Conservation (phyloP, 306 rosid species). For the Gynostemma pentaphyllum region DNA sequence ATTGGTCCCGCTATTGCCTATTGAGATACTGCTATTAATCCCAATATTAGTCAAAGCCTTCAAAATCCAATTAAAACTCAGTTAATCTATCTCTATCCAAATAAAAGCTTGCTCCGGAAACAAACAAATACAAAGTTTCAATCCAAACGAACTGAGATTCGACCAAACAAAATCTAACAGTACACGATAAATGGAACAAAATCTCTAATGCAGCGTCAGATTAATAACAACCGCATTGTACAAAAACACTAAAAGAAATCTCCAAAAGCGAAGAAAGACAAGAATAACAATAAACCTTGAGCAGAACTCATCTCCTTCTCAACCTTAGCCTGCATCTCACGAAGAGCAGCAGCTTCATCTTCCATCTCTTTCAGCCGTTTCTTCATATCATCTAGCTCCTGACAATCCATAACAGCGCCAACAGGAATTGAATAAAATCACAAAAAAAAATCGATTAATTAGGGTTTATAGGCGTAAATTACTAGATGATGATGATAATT, state of each 20-base stretch:
- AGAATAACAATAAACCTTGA: slow-evolving; percentile 26
- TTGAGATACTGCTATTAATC: background rate
- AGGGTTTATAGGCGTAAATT: background rate
- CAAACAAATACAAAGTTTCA: too few species aligned
- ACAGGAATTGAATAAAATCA: background rate
- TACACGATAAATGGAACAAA: background rate
- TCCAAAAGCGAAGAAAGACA: background rate
- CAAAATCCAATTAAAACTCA: background rate
- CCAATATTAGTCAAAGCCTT: background rate
- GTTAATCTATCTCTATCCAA: too few species aligned
- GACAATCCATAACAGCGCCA: background rate
- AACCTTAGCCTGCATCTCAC: slow-evolving; percentile 73
- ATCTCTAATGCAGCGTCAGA: background rate
- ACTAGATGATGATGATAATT: background rate
- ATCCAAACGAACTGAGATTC: too few species aligned
- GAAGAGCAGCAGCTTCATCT: slow-evolving; percentile 59
- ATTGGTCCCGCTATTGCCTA: too few species aligned
- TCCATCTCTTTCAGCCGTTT: slow-evolving; percentile 59
- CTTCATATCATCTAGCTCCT: slow-evolving; percentile 63
- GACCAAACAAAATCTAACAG: background rate
- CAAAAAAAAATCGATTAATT: background rate
- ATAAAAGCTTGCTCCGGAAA: too few species aligned
- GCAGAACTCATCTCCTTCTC: slow-evolving; percentile 50
- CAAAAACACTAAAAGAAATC: background rate
- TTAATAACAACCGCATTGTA: background rate